These are phyloP conservation scores for Persicaria maculosa DNA, from an alignment of 148 eudicot species.

Conservation along the genomic window DNA sequence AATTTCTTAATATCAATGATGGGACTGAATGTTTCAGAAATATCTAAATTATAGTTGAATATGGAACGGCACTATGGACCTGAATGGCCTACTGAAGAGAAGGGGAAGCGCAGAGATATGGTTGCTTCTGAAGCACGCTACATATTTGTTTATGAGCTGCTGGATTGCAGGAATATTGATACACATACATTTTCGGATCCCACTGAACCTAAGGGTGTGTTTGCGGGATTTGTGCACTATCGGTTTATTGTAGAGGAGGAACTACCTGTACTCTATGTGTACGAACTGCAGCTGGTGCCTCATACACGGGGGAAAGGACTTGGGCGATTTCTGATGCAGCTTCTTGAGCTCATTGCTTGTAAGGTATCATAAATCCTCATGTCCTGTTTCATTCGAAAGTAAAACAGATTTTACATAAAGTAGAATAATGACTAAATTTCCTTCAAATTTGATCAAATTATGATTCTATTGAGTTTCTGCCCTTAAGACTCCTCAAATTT, in stretches of 20 bases:
- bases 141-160: conserved; percentile 51
- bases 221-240: conserved; percentile 85
- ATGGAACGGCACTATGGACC: conserved; percentile 80
- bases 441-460: neutral
- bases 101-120: conserved; percentile 78
- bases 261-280: conserved; percentile 82
- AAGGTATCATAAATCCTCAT: conserved; percentile 32
- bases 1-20: neutral
- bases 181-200: conserved; percentile 16
- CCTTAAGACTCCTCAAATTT: neutral
- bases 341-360: conserved; percentile 79
- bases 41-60: conserved; percentile 41
- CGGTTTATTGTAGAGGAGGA: conserved; percentile 82
- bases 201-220: conserved; percentile 24
- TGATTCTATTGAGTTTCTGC: neutral
- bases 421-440: neutral
- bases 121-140: conserved; percentile 75
- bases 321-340: conserved; percentile 80
- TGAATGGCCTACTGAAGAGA: conserved; percentile 82
- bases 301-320: conserved; percentile 70
- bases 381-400: neutral
- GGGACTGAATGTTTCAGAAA: conserved; percentile 7
- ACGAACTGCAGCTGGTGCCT: conserved; percentile 85
- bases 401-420: neutral
- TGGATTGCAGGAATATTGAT: conserved; percentile 16